phyloP scores from a whole-genome alignment of 768 basidiomycete genomes.

The Daedaleopsis sinensis region DNA sequence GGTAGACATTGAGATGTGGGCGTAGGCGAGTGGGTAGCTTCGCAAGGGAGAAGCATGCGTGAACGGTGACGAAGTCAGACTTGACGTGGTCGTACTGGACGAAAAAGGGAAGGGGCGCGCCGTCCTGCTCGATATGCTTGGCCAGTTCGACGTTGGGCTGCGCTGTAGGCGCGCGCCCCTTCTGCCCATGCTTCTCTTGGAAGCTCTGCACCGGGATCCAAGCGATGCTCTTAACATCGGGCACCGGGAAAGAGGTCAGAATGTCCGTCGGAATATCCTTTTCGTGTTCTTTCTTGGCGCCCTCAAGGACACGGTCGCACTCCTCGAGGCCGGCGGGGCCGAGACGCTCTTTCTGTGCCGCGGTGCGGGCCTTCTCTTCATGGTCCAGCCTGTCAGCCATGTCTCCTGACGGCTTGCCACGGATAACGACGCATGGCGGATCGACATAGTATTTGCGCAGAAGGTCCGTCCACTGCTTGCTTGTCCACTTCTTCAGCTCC shows the following conservation, averaged over 20 bases:
- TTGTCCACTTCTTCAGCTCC: conserved; percentile 70
- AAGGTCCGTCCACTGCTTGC: conserved; percentile 74
- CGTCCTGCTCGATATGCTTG: conserved; percentile 69
- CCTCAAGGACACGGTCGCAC: conserved; percentile 68
- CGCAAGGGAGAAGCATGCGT: conserved; percentile 77
- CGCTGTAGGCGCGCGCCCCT: conserved; percentile 34
- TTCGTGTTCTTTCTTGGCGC: conserved; percentile 87
- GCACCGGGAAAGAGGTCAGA: conserved; percentile 86
- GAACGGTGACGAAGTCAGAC: conserved; percentile 91
- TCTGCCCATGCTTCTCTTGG: conserved; percentile 56
- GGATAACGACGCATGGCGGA: conserved; percentile 70
- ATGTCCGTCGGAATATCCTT: conserved; percentile 79
- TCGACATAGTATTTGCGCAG: conserved; percentile 83
- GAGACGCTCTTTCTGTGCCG: conserved; percentile 64
- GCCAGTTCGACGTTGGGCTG: conserved; percentile 47
- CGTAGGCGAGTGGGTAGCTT: conserved; percentile 74
- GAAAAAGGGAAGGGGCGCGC: conserved; percentile 76
- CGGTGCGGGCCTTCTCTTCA: conserved; percentile 79
- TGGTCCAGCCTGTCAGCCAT: conserved; percentile 81
- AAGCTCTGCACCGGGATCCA: conserved; percentile 83
- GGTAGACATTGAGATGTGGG: conserved; percentile 75
- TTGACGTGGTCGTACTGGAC: conserved; percentile 94
- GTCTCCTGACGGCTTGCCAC: conserved; percentile 86
- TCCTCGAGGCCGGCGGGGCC: conserved; percentile 82
- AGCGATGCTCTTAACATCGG: conserved; percentile 85